Evolutionary conservation across 129 eudicot genomes (phyloP), one percentile per base, ranked within the genome.

Genomic region (Deinandra increscens): DNA sequence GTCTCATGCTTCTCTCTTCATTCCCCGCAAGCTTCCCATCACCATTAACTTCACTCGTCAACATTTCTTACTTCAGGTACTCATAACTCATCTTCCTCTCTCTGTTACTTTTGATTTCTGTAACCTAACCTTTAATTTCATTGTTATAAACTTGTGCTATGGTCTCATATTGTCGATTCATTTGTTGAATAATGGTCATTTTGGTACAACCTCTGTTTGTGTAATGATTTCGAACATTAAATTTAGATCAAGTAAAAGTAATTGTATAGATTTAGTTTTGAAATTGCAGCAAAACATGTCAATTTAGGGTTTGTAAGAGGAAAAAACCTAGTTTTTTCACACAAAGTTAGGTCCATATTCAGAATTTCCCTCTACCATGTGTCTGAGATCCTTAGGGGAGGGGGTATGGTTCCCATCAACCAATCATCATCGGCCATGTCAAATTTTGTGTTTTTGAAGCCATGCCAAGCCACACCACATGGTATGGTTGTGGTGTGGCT

Each of bases 11-110:
- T 69, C 74, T 37, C 51, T 69, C 65, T 54, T 70, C 74, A 55
- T 70, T 39, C 55, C 54, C 55, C 75, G 10, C 38, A 70, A 70
- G 41, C 75, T 70, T 55, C 66, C 75, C 29, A 39, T 70, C 34
- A 18, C 38, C 18, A 34, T 50, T 36, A 68, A 50, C 72, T 33
- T 68, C 54, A 55, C 75, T 70, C 66, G 66, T 37, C 66, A 70
- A 55, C 75, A 56, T 55, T 10, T 55, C 66, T 70, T 62, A 43
- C 15, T 70, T 41, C 66, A 55, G 75, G 75, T n/a, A n/a, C n/a
- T n/a, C n/a, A n/a, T n/a, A n/a, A n/a, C n/a, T 70, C 7, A 26
- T n/a, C n/a, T n/a, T 5, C 60, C 56, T 31, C 7, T 20, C 15
- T 64, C 9, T 37, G 15, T 23, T 22, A 5, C 11, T 64, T 26